Conservation (phyloP, 1,284 basidiomycete species). For the Sporisorium sorghi region DNA sequence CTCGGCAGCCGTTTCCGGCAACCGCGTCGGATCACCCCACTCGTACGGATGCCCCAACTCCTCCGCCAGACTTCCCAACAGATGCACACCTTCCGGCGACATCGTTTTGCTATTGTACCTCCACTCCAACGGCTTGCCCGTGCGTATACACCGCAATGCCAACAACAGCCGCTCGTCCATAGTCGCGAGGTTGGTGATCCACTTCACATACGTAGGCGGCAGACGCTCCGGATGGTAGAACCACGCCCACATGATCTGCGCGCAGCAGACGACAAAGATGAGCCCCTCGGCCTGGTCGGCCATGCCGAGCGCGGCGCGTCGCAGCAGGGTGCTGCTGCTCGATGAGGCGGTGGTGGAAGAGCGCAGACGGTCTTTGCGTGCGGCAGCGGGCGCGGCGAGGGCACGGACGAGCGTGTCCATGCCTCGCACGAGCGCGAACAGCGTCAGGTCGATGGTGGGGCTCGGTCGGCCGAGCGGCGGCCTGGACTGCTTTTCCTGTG, state of each 20-base stretch:
- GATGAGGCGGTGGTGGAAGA: conserved; percentile 6
- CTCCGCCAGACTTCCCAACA: conserved; percentile 54
- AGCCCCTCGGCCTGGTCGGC: conserved; percentile 57
- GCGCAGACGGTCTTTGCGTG: conserved; percentile 17
- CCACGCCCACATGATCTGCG: conserved; percentile 66
- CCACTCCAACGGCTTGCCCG: conserved; percentile 59
- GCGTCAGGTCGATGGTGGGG: conserved; percentile 70
- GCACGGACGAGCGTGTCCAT: conserved; percentile 65
- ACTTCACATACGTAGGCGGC: conserved; percentile 67
- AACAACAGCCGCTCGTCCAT: conserved; percentile 69
- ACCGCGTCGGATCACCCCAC: conserved; percentile 57
- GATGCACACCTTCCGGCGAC: conserved; percentile 42
- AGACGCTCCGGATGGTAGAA: conserved; percentile 68
- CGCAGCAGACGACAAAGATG: conserved; percentile 62
- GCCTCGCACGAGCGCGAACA: conserved; percentile 70
- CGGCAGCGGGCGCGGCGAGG: conserved; percentile 20
- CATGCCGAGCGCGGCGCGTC: conserved; percentile 9
- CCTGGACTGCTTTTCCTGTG: neutral
- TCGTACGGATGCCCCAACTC: conserved; percentile 57
- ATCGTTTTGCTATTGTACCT: conserved; percentile 58
- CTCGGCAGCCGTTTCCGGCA: conserved; percentile 43
- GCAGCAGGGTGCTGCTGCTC: conserved; percentile 2
- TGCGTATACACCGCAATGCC: conserved; percentile 61
- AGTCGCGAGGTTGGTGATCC: conserved; percentile 67
- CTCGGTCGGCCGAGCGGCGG: conserved; percentile 47